Base-by-base conservation (phyloP, 345 rosid species). In the Euphorbia peplus region DNA sequence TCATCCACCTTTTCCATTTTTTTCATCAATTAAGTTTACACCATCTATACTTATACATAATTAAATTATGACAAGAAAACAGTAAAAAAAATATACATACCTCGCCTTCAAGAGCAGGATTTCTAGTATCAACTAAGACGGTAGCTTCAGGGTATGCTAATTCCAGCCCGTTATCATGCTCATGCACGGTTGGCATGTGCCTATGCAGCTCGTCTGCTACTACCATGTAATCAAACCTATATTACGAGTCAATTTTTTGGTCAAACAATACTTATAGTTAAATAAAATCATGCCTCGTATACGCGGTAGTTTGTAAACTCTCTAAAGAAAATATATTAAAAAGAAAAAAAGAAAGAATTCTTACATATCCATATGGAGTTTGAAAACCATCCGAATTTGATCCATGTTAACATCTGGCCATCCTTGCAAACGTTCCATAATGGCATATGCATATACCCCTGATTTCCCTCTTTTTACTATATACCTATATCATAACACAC, bases 111-210 rank as follows among this genome's bases (percentile, higher is more conserved):
- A 56, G 35, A 7, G 0, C 5, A 8, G 26, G 48, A 42, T 72
- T 32, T 18, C 0, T 8, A 6, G 70, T 18, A 12, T 30, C 2
- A n/a, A 59, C 64, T 52, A 72, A 35, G n/a, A 46, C 57, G 11
- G 66, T 69, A 56, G 75, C 70, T 57, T 72, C 75, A 57, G 75
- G 70, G 19, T 72, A 72, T 18, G 65, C 70, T 24, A 72, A 32
- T 19, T 48, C 14, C 1, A 16, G n/a, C 8, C 75, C 47, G 1
- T 25, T 30, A 6, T 4, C 18, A 25, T 64, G 70, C 35, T 72
- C 75, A 4, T 24, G 69, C 0, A 68, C 24, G 6, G 63, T 57
- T 15, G 75, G 75, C 75, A 72, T 72, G 48, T 15, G n/a, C 41
- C 59, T 72, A 18, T 72, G 69, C 0, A n/a, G 47, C 3, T 46